These are phyloP conservation scores for Pterocarpus santalinus DNA, from an alignment of 306 rosid genomes.

Conservation along the genomic window DNA sequence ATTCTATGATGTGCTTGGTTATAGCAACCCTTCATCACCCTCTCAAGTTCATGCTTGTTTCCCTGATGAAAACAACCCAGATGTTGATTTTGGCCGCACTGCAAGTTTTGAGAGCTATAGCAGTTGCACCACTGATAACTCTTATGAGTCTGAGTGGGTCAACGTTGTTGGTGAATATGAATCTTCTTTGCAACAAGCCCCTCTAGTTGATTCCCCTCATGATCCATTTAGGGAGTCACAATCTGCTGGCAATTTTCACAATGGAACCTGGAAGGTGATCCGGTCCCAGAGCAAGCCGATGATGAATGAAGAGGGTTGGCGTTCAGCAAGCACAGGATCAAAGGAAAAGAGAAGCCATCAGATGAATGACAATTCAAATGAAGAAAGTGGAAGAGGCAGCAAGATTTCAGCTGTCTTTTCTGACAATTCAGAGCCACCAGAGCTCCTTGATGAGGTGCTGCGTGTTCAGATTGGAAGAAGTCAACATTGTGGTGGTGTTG, in stretches of 20 bases:
- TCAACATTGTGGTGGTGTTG: background rate
- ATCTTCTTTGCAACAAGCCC: slow-evolving; percentile 33
- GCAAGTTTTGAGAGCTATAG: slow-evolving; percentile 47
- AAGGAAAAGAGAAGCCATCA: slow-evolving; percentile 52
- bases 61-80: slow-evolving; percentile 42
- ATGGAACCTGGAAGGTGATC: slow-evolving; percentile 43
- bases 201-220: slow-evolving; percentile 41
- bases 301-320: slow-evolving; percentile 7
- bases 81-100: slow-evolving; percentile 26
- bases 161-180: slow-evolving; percentile 41
- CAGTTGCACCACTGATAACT: slow-evolving; percentile 47
- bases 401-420: slow-evolving; percentile 56
- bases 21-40: slow-evolving; percentile 50
- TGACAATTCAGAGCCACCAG: slow-evolving; percentile 49
- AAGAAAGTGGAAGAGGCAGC: slow-evolving; percentile 56
- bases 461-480: slow-evolving; percentile 32
- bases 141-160: slow-evolving; percentile 45
- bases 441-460: slow-evolving; percentile 57
- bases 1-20: slow-evolving; percentile 71
- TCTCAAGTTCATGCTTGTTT: slow-evolving; percentile 16
- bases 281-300: slow-evolving; percentile 11
- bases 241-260: slow-evolving; percentile 21
- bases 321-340: background rate
- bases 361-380: slow-evolving; percentile 29
- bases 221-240: slow-evolving; percentile 46